Base-by-base conservation (phyloP, 441 rosid genomes). In the Eutrema salsugineum region DNA sequence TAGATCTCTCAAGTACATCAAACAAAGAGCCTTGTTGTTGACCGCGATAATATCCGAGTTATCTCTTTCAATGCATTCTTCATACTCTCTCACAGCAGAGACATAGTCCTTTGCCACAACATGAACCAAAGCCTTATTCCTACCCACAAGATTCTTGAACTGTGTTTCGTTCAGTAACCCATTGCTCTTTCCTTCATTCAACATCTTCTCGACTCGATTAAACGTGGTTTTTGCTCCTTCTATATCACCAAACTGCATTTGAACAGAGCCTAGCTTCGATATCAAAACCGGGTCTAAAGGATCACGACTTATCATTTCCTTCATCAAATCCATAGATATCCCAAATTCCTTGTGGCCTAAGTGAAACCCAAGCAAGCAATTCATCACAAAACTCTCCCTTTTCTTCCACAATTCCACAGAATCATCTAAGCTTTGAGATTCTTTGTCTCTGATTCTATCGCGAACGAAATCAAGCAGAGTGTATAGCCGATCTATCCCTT, bases 1-100 rank as follows among this genome's bases (percentile, higher is more conserved):
- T 69, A 94, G 67, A 77, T 94, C 97, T 79, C 99, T 90, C 79
- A 86, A 74, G 55, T 90, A 91, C 99, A 94, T 91, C 86, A 91
- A 87, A 74, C 97, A 94, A 30, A 94, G 73, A 0, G 92, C 94
- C 73, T 94, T 91, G 67, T 94, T 91, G 59, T 88, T 91, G 15
- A 94, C 78, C 0, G 99, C 99, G 6, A 94, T 85, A 11, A 74
- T 71, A 79, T 94, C 99, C 3, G 77, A 66, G 11, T 74, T 78
- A 77, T 91, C 94, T 73, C 99, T 86, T 79, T 94, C 99, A 16
- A 94, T 91, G 42, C 97, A 94, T 57, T 77, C 83, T 14, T 90
- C 97, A 5, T 94, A 94, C 71, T 86, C 97, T 77, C 97, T 86
- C 70, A 91, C 97, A 0, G 94, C 99, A 0, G 97, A 83, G 9